Evolutionary conservation across 495 filamentous ascomycete genomes (phyloP).

Genomic region (Neurospora sp.): DNA sequence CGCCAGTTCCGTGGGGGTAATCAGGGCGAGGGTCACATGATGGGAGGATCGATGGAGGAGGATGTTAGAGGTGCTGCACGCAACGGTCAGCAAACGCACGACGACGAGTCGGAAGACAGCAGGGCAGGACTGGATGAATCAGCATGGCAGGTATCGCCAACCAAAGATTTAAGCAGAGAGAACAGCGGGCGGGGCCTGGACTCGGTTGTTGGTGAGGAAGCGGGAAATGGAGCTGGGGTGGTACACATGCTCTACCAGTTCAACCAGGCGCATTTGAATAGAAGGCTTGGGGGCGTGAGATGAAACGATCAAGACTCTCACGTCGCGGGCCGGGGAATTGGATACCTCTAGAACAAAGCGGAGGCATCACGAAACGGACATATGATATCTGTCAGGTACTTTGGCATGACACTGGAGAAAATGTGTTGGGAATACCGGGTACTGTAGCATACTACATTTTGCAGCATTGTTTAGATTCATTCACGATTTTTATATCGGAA

Average conservation of each 20-base stretch:
- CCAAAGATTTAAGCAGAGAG: conserved; percentile 30
- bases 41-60: conserved; percentile 38
- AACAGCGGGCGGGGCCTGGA: conserved; percentile 24
- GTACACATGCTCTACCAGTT: conserved; percentile 85
- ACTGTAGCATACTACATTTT: neutral
- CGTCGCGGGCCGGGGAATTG: neutral
- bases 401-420: neutral
- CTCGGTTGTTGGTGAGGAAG: conserved; percentile 2
- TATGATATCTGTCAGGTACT: neutral
- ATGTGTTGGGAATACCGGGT: neutral
- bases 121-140: conserved; percentile 38
- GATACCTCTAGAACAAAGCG: neutral
- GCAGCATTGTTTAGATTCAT: neutral
- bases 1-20: conserved; percentile 32
- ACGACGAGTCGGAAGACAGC: conserved; percentile 41
- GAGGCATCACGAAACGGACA: neutral
- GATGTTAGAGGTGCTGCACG: conserved; percentile 51
- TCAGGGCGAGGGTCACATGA: conserved; percentile 32
- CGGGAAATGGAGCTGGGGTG: conserved; percentile 45
- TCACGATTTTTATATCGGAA: neutral
- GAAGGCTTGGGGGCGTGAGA: conserved; percentile 28
- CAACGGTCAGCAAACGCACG: conserved; percentile 68
- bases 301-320: conserved; percentile 6
- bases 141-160: conserved; percentile 41
- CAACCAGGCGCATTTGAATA: conserved; percentile 67